Conservation (phyloP, 2,329 filamentous ascomycete genomes). For the Pyrenochaeta sp. region DNA sequence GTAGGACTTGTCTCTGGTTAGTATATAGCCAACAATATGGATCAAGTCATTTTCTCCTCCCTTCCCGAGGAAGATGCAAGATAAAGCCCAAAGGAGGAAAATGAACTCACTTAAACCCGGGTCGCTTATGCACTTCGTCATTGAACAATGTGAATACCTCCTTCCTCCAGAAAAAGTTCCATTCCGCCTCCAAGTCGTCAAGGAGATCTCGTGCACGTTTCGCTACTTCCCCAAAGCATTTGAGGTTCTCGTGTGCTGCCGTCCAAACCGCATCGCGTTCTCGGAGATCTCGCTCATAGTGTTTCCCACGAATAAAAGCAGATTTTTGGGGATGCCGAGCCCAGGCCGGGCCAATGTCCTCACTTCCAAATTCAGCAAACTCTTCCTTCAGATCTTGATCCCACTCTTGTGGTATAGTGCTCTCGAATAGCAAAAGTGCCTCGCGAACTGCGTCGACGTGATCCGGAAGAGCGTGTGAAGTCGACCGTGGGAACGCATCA, state of each 20-base stretch:
- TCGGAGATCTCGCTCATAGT: neutral
- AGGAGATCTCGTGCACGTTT: neutral
- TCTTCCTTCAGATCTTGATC: neutral
- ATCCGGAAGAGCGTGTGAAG: neutral
- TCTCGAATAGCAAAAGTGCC: constrained; percentile 4
- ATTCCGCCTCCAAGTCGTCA: constrained; percentile 1
- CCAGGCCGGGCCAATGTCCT: constrained; percentile 2
- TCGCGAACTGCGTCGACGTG: constrained; percentile 14
- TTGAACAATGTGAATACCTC: neutral
- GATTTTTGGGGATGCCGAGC: neutral
- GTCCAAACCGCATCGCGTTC: neutral
- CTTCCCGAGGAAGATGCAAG: neutral
- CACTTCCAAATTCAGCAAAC: neutral
- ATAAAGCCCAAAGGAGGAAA: neutral
- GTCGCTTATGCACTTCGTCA: constrained; percentile 3
- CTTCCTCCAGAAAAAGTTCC: constrained; percentile 8
- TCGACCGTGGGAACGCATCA: neutral
- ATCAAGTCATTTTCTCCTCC: neutral
- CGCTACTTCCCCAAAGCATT: neutral
- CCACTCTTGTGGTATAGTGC: constrained; percentile 5
- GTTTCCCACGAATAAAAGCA: neutral
- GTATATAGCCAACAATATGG: neutral
- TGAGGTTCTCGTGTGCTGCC: neutral
- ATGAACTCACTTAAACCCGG: constrained; percentile 2
- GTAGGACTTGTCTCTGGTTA: neutral